phyloP scores from a whole-genome alignment of 2,329 filamentous ascomycete genomes.

The Pestalotiopsis sp. region DNA sequence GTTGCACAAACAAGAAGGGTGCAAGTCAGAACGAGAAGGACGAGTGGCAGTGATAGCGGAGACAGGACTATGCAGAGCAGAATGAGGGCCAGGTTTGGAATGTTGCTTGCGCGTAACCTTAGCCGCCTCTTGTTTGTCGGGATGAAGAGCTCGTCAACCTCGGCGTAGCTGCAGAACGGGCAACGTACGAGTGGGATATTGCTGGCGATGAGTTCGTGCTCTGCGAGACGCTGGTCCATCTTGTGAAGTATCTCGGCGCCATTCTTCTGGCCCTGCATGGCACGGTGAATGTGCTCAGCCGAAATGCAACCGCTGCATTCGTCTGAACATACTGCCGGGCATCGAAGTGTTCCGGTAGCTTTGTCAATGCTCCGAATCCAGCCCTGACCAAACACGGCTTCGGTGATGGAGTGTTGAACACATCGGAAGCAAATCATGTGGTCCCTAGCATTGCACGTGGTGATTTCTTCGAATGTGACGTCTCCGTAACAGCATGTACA shows the following conservation, averaged over 20 bases:
- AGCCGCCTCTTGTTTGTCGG: conserved; percentile 56
- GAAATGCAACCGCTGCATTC: conserved; percentile 78
- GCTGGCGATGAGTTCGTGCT: conserved; percentile 73
- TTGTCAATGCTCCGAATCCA: conserved; percentile 81
- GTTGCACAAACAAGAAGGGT: conserved; percentile 44
- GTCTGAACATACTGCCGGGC: conserved; percentile 72
- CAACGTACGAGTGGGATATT: conserved; percentile 78
- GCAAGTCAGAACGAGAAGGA: conserved; percentile 46
- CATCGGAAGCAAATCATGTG: conserved; percentile 83
- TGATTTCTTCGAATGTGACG: conserved; percentile 72
- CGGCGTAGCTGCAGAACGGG: conserved; percentile 89
- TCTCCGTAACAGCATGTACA: conserved; percentile 79
- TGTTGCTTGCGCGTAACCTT: conserved; percentile 54
- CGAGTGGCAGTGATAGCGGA: conserved; percentile 38
- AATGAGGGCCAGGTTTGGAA: conserved; percentile 41
- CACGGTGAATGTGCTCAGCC: conserved; percentile 68
- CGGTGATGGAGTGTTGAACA: conserved; percentile 77
- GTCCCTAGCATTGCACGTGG: conserved; percentile 67
- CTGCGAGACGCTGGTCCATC: conserved; percentile 78
- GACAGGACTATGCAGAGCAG: conserved; percentile 26
- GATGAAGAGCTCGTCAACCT: conserved; percentile 77
- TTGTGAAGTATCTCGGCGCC: conserved; percentile 72
- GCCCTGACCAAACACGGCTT: conserved; percentile 90
- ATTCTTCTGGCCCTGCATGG: conserved; percentile 69
- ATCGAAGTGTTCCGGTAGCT: conserved; percentile 73